Conservation (phyloP, 73 alveolate genomes). For the Stentor roeselii region DNA sequence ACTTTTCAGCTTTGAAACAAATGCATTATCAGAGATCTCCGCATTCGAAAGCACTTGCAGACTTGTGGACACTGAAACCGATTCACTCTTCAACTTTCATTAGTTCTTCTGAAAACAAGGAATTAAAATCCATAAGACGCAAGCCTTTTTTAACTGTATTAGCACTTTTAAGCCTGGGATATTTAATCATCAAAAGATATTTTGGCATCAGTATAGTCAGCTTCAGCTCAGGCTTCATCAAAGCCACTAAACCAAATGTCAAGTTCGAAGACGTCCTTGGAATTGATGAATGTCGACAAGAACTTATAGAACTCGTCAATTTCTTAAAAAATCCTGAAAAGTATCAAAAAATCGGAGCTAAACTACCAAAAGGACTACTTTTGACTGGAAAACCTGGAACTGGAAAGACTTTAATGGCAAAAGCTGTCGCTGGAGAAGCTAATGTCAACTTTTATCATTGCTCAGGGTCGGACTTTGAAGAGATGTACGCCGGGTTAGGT, state of each 20-base stretch:
- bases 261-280: constrained; percentile 76
- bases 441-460: constrained; percentile 72
- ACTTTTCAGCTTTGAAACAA: background rate
- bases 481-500: constrained; percentile 98
- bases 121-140: background rate
- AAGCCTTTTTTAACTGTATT: background rate
- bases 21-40: background rate
- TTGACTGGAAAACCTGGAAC: constrained; percentile 88
- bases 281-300: constrained; percentile 83
- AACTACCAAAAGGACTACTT: constrained; percentile 80
- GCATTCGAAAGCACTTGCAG: background rate
- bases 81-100: background rate
- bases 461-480: constrained; percentile 95
- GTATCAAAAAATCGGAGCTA: constrained; percentile 79
- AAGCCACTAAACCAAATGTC: constrained; percentile 16
- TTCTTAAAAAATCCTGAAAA: constrained; percentile 78
- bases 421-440: constrained; percentile 91
- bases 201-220: too few species aligned
- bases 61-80: background rate
- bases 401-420: constrained; percentile 85
- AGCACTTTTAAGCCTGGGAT: background rate
- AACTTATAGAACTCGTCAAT: constrained; percentile 66
- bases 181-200: background rate
- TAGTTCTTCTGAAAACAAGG: background rate
- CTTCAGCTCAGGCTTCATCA: background rate